These are phyloP conservation scores for Ammopiptanthus mongolicus DNA, from an alignment of 306 rosid species.

Conservation along the genomic window DNA sequence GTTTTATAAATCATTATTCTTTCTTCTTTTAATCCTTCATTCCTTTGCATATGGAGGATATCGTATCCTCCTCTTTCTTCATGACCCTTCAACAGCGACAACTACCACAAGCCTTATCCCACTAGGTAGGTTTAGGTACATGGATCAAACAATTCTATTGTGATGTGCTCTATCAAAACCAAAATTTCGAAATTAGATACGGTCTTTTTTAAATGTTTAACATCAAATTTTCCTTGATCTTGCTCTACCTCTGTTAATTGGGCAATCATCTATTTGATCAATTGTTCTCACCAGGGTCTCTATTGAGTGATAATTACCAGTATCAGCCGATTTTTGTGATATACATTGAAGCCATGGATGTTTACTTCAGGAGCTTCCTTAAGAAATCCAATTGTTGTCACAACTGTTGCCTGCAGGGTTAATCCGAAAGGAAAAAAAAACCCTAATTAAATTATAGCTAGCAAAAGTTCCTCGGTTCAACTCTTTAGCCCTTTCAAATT, in stretches of 20 bases:
- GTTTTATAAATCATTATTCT: neutral
- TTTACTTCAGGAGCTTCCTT: slow-evolving; percentile 73
- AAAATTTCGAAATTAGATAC: neutral
- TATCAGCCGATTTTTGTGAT: slow-evolving; percentile 88
- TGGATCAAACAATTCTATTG: neutral
- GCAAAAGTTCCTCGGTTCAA: neutral
- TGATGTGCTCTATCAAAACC: neutral
- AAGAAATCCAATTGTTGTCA: slow-evolving; percentile 82
- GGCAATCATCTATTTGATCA: slow-evolving; percentile 1
- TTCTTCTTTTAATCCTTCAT: neutral
- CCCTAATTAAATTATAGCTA: neutral
- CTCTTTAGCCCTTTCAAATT: neutral
- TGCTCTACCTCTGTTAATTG: neutral
- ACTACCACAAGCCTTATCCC: neutral
- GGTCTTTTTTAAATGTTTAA: neutral
- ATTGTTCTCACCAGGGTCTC: neutral
- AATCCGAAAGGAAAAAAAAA: neutral
- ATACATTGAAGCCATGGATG: slow-evolving; percentile 77
- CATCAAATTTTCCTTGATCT: neutral
- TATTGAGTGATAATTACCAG: slow-evolving; percentile 41
- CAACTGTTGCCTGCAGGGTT: slow-evolving; percentile 42
- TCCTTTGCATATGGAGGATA: neutral
- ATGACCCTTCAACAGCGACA: neutral
- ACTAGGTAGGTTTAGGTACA: neutral
- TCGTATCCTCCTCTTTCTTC: neutral